Conservation (phyloP, 225 moss, liverwort and hornwort species). For the Lunularia cruciata region DNA sequence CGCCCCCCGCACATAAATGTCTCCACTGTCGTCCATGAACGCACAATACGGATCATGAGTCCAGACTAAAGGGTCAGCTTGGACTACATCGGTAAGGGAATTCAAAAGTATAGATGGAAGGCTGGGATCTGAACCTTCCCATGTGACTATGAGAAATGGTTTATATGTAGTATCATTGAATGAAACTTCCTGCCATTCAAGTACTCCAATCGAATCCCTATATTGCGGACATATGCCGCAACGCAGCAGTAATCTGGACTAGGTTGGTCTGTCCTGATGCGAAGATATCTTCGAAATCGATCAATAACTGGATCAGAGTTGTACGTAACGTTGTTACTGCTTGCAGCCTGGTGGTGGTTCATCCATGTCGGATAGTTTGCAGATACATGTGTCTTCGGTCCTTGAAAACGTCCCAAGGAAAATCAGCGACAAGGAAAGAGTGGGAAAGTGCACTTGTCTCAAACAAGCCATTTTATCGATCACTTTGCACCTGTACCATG, state of each 20-base stretch:
- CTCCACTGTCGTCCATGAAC: constrained; percentile 4
- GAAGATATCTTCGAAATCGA: constrained; percentile 60
- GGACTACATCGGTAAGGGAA: constrained; percentile 19
- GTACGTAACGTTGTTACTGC: background rate
- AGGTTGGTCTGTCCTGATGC: constrained; percentile 68
- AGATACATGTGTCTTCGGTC: no score
- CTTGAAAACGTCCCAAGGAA: no score
- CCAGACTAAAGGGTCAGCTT: background rate
- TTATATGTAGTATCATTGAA: background rate
- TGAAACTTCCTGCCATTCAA: no score
- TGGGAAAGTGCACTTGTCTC: no score
- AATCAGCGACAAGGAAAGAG: no score
- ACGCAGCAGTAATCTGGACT: constrained; percentile 47
- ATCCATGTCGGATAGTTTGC: background rate
- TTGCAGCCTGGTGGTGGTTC: background rate
- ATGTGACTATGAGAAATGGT: constrained; percentile 2
- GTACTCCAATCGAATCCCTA: no score
- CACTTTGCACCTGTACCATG: no score
- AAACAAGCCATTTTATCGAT: no score
- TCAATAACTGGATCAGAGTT: constrained; percentile 5
- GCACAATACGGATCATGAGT: background rate
- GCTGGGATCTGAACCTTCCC: background rate
- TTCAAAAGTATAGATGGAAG: constrained; percentile 11
- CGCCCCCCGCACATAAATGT: constrained; percentile 5
- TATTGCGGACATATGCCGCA: background rate